Conservation (phyloP, 345 rosid genomes). For the Nephelium lappaceum region DNA sequence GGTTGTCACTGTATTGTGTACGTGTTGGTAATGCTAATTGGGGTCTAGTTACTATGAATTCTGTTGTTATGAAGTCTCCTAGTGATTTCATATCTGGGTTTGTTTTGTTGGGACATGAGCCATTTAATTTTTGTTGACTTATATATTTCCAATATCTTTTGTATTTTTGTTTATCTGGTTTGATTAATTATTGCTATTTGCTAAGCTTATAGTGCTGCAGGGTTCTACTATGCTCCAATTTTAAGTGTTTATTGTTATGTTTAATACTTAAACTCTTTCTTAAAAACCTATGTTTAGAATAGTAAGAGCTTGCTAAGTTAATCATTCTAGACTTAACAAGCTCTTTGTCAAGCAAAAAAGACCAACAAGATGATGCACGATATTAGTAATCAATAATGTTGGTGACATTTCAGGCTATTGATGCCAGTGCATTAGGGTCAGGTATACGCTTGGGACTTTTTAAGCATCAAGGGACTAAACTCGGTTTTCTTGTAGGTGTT, state of each 20-base stretch:
- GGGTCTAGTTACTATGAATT: neutral
- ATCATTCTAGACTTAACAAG: neutral
- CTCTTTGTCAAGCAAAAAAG: neutral
- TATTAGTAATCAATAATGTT: neutral
- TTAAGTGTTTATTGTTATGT: neutral
- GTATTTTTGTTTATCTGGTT: neutral
- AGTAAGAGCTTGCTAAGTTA: neutral
- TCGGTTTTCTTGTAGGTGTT: slow-evolving; percentile 49
- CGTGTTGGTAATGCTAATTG: neutral
- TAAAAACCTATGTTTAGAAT: neutral
- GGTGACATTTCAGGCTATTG: neutral
- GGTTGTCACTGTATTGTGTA: neutral
- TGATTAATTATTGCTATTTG: neutral
- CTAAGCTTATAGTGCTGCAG: neutral
- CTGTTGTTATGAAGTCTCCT: neutral
- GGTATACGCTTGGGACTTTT: neutral
- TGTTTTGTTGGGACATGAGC: neutral
- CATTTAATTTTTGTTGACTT: neutral
- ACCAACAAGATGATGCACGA: neutral
- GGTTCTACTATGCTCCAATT: neutral
- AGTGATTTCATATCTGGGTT: slow-evolving; percentile 15
- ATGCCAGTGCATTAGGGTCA: neutral
- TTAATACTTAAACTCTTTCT: neutral
- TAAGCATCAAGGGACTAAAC: slow-evolving; percentile 2
- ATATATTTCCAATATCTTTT: too few relatives aligned